Conservation (phyloP, 345 rosid genomes). For the Rhodamnia rubescens region DNA sequence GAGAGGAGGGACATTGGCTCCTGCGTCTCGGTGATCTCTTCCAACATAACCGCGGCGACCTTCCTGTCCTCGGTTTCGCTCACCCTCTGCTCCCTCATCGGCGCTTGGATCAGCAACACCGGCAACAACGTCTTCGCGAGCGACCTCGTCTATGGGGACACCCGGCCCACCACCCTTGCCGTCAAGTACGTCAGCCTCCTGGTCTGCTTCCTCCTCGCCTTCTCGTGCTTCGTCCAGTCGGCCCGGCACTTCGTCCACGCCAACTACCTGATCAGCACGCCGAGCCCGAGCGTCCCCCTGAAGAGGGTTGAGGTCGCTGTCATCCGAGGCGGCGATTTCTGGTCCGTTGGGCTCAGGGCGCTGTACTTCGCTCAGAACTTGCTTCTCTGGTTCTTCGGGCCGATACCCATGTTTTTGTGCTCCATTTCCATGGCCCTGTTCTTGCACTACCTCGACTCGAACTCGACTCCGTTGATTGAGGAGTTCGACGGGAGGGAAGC, state of each 20-base stretch:
- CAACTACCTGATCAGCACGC: constrained; percentile 52
- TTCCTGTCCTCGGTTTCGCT: constrained; percentile 49
- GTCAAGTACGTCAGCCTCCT: constrained; percentile 60
- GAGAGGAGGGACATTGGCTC: constrained; percentile 21
- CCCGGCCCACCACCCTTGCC: constrained; percentile 35
- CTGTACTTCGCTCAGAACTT: constrained; percentile 57
- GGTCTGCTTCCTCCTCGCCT: constrained; percentile 48
- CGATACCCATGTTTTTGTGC: constrained; percentile 60
- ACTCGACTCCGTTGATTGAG: constrained; percentile 27
- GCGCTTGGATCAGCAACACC: constrained; percentile 65
- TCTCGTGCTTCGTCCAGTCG: constrained; percentile 64
- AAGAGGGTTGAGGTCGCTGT: constrained; percentile 27
- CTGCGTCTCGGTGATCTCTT: constrained; percentile 34
- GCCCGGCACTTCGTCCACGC: constrained; percentile 58
- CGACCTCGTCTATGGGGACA: not conserved
- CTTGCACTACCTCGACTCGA: constrained; percentile 40
- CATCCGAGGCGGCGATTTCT: constrained; percentile 62
- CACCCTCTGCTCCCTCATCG: constrained; percentile 64
- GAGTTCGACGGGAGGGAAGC: not conserved
- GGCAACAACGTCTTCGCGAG: constrained; percentile 33
- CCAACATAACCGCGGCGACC: constrained; percentile 55
- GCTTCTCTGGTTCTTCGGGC: constrained; percentile 78
- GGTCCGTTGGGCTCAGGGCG: constrained; percentile 65
- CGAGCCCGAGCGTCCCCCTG: constrained; percentile 25
- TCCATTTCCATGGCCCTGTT: constrained; percentile 38